A percentile compares a stretch with the other conserved stretches of the same genome.
Conservation (phyloP, 2,329 filamentous ascomycete species). For the Geosmithia flava region DNA sequence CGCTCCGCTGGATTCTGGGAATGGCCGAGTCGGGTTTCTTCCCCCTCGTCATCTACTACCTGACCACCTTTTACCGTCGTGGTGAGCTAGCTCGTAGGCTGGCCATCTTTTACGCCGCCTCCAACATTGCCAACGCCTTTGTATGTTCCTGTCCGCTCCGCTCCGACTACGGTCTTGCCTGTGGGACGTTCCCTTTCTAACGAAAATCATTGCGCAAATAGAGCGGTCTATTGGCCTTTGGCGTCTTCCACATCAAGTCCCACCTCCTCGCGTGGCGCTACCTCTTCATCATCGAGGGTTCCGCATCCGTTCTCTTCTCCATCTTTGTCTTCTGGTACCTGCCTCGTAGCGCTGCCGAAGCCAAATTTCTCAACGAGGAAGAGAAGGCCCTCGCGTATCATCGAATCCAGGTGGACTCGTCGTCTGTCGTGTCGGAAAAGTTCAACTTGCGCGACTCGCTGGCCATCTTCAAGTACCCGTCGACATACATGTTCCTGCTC, state of each 20-base stretch:
- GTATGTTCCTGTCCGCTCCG: neutral
- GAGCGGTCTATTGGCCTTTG: slow-evolving; percentile 33
- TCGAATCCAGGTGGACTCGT: slow-evolving; percentile 66
- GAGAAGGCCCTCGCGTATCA: slow-evolving; percentile 58
- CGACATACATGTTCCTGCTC: slow-evolving; percentile 33
- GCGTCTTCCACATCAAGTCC: slow-evolving; percentile 32
- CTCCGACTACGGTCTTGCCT: neutral
- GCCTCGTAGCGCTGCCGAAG: slow-evolving; percentile 49
- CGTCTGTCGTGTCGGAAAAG: slow-evolving; percentile 42
- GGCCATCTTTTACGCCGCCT: slow-evolving; percentile 65
- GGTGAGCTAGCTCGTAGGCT: slow-evolving; percentile 29
- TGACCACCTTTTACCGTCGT: slow-evolving; percentile 36
- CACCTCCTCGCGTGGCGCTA: slow-evolving; percentile 31
- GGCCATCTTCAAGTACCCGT: slow-evolving; percentile 36
- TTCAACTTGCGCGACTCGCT: slow-evolving; percentile 38
- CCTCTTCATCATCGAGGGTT: slow-evolving; percentile 41
- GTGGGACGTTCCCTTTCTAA: neutral
- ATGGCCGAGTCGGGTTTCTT: slow-evolving; percentile 42
- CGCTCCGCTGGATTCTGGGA: slow-evolving; percentile 39
- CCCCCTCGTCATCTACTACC: slow-evolving; percentile 39
- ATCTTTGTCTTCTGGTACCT: slow-evolving; percentile 59
- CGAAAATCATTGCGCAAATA: neutral
- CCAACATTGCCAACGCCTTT: slow-evolving; percentile 56
- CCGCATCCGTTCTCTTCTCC: slow-evolving; percentile 46
- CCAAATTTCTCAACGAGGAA: slow-evolving; percentile 50